Conservation (phyloP, 805 yeast genomes). For the Kodamaea hsintzibuensis region DNA sequence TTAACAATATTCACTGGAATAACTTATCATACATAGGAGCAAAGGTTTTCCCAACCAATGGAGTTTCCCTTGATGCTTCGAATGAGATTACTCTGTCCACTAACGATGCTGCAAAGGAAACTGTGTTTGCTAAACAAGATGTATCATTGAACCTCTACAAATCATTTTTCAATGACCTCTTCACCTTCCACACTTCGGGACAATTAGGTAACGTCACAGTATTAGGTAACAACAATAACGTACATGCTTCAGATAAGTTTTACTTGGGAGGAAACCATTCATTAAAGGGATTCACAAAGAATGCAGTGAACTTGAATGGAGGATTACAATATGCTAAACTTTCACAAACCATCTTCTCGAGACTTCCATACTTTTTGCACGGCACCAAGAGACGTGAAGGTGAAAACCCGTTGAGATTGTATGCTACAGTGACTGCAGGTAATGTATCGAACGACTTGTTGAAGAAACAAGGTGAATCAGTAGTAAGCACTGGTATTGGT, state of each 20-base stretch:
- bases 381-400: background rate
- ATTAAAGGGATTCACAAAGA: conserved; percentile 66
- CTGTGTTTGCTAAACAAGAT: conserved; percentile 37
- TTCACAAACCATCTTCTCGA: conserved; percentile 59
- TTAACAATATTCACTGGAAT: conserved; percentile 25
- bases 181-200: conserved; percentile 52
- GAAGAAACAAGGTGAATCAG: conserved; percentile 20
- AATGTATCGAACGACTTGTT: conserved; percentile 40
- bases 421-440: conserved; percentile 68
- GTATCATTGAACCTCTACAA: conserved; percentile 32
- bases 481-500: conserved; percentile 36
- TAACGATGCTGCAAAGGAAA: conserved; percentile 18
- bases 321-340: conserved; percentile 62
- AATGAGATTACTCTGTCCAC: conserved; percentile 44
- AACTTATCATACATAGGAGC: conserved; percentile 25
- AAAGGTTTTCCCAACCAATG: conserved; percentile 43
- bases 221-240: conserved; percentile 15
- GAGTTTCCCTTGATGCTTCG: conserved; percentile 61
- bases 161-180: conserved; percentile 43
- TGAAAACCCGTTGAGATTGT: conserved; percentile 48
- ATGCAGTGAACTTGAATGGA: conserved; percentile 73
- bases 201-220: conserved; percentile 59
- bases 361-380: conserved; percentile 51
- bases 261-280: conserved; percentile 79
- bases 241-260: conserved; percentile 78